Evolutionary conservation across 176 grass and related monocot species (phyloP).

Genomic region (Eragrostis nindensis): DNA sequence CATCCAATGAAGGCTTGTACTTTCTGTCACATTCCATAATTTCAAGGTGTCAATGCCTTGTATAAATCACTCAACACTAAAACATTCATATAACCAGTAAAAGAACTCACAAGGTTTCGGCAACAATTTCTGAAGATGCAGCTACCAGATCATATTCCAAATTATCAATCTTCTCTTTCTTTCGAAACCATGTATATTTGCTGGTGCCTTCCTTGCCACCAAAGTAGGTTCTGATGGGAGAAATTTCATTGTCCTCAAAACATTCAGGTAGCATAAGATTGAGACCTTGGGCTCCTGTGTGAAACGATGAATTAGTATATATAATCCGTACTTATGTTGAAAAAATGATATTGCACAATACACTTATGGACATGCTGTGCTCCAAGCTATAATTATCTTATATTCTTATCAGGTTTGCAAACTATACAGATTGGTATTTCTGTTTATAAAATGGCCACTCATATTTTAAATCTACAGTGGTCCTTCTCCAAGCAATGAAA

Average conservation of each 20-base stretch:
- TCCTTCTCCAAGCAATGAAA: background rate
- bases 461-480: background rate
- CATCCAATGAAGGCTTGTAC: constrained; percentile 75
- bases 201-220: constrained; percentile 89
- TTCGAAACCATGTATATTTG: constrained; percentile 83
- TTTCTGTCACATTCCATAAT: constrained; percentile 67
- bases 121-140: constrained; percentile 58
- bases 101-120: constrained; percentile 71
- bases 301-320: constrained; percentile 19
- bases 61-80: constrained; percentile 29
- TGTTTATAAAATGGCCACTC: background rate
- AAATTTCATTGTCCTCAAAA: constrained; percentile 83
- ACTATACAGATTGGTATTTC: constrained; percentile 14
- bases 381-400: constrained; percentile 19
- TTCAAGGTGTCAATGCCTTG: constrained; percentile 18
- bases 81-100: constrained; percentile 26
- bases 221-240: constrained; percentile 83
- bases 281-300: constrained; percentile 71
- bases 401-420: constrained; percentile 24
- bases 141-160: constrained; percentile 59
- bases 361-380: background rate
- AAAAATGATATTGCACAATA: constrained; percentile 17
- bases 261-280: constrained; percentile 73
- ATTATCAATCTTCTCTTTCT: constrained; percentile 59
- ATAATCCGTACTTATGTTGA: constrained; percentile 11